A percentile compares a stretch with the other conserved stretches of the same genome.
Conservation (phyloP, 768 basidiomycete genomes). For the Boletus subcaerulescens region DNA sequence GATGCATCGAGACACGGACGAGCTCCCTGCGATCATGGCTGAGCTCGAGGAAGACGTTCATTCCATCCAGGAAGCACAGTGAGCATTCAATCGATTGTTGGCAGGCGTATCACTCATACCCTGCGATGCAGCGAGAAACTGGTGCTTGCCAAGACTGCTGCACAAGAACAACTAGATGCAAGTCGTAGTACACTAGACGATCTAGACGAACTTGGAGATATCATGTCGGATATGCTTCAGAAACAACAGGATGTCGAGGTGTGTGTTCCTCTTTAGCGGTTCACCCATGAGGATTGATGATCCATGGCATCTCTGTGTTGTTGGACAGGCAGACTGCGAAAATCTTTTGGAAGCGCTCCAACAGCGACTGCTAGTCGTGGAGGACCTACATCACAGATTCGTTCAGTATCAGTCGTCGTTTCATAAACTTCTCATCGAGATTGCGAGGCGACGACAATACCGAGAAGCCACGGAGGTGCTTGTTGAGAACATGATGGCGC, state of each 20-base stretch:
- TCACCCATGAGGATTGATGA: not conserved
- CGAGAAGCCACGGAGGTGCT: conserved; percentile 63
- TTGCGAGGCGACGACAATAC: conserved; percentile 65
- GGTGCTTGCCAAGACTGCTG: conserved; percentile 38
- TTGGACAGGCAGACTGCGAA: conserved; percentile 46
- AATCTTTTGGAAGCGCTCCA: conserved; percentile 56
- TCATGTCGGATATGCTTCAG: conserved; percentile 75
- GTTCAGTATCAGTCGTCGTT: conserved; percentile 71
- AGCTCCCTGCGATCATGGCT: conserved; percentile 68
- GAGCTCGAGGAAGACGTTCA: conserved; percentile 62
- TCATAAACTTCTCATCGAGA: conserved; percentile 69
- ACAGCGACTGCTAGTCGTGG: conserved; percentile 57
- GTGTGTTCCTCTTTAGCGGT: conserved; percentile 1
- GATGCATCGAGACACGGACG: conserved; percentile 79
- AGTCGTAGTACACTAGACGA: conserved; percentile 54
- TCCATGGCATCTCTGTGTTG: not conserved
- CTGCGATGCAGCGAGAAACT: conserved; percentile 49
- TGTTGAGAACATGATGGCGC: conserved; percentile 60
- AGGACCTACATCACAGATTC: conserved; percentile 63
- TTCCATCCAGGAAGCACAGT: conserved; percentile 60
- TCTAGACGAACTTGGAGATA: conserved; percentile 73
- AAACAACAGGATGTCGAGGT: conserved; percentile 72
- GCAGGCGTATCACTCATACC: not conserved
- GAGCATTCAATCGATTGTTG: conserved; percentile 22
- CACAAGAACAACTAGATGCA: conserved; percentile 47